These are phyloP conservation scores for Colletotrichum sp. DNA, from an alignment of 2,329 filamentous ascomycete species.

Conservation along the genomic window DNA sequence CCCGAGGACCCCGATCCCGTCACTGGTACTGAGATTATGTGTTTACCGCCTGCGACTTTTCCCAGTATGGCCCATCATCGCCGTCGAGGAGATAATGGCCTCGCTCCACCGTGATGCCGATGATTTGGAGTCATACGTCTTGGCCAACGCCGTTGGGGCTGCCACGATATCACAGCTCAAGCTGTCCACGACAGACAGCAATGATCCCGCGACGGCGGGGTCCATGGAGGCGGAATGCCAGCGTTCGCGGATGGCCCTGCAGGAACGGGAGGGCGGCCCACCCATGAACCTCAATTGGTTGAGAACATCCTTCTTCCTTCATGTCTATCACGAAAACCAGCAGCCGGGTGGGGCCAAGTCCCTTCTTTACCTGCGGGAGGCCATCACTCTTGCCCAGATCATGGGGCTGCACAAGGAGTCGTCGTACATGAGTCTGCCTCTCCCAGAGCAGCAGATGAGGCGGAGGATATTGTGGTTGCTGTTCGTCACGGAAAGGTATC, in stretches of 20 bases:
- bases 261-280: constrained; percentile 30
- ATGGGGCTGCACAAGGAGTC: constrained; percentile 50
- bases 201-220: constrained; percentile 34
- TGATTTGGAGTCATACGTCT: constrained; percentile 38
- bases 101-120: constrained; percentile 36
- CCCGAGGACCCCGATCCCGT: constrained; percentile 14
- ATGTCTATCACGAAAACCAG: constrained; percentile 57
- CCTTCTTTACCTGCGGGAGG: constrained; percentile 52
- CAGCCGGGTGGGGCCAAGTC: constrained; percentile 50
- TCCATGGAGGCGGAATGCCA: constrained; percentile 41
- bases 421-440: constrained; percentile 38
- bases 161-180: constrained; percentile 55
- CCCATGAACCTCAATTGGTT: constrained; percentile 43
- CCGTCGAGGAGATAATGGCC: constrained; percentile 45
- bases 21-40: constrained; percentile 36
- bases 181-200: constrained; percentile 36
- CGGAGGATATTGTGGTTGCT: constrained; percentile 42
- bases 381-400: constrained; percentile 57
- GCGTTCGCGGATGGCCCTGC: constrained; percentile 25
- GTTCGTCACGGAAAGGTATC: constrained; percentile 45
- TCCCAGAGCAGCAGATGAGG: constrained; percentile 47
- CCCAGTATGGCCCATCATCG: constrained; percentile 57
- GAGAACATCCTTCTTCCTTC: constrained; percentile 55
- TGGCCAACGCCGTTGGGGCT: constrained; percentile 51
- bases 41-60: constrained; percentile 55